Conservation (phyloP, 345 rosid genomes). For the Salix suchowensis region DNA sequence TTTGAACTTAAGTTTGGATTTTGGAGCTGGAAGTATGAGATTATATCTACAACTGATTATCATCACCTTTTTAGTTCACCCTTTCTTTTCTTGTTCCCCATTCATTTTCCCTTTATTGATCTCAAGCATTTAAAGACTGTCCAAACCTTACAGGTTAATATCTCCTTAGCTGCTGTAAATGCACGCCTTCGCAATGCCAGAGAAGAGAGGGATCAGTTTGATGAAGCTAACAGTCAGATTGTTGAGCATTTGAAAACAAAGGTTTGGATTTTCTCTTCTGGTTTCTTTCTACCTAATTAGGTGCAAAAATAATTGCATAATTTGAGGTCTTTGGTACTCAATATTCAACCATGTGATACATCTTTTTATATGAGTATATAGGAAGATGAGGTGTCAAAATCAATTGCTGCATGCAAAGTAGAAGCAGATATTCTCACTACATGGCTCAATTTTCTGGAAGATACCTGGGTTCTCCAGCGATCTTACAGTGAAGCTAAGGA, state of each 20-base stretch:
- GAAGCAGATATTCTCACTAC: conserved; percentile 79
- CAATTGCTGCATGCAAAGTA: conserved; percentile 61
- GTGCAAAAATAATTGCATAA: not conserved
- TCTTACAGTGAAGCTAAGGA: conserved; percentile 62
- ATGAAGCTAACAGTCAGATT: conserved; percentile 86
- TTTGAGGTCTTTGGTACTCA: not conserved
- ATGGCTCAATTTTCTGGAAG: conserved; percentile 92
- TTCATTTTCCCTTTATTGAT: not conserved
- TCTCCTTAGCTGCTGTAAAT: conserved; percentile 85
- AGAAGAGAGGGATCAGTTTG: conserved; percentile 93
- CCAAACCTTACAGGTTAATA: conserved; percentile 53
- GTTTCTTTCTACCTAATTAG: not conserved
- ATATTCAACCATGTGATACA: conserved; percentile 7
- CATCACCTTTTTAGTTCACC: not conserved
- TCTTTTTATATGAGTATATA: conserved; percentile 21
- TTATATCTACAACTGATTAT: not conserved
- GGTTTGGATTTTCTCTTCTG: conserved; percentile 36
- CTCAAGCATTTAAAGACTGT: conserved; percentile 12
- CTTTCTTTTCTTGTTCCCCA: not conserved
- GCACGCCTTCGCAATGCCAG: conserved; percentile 66
- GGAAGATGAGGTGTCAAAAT: conserved; percentile 89
- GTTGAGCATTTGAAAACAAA: conserved; percentile 75
- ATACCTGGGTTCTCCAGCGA: conserved; percentile 78
- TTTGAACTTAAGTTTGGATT: not conserved
- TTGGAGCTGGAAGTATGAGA: not conserved